A percentile compares a stretch with the other conserved stretches of the same genome.
These are phyloP conservation scores for Pterocarpus santalinus DNA, from an alignment of 306 rosid species.

Conservation along the genomic window DNA sequence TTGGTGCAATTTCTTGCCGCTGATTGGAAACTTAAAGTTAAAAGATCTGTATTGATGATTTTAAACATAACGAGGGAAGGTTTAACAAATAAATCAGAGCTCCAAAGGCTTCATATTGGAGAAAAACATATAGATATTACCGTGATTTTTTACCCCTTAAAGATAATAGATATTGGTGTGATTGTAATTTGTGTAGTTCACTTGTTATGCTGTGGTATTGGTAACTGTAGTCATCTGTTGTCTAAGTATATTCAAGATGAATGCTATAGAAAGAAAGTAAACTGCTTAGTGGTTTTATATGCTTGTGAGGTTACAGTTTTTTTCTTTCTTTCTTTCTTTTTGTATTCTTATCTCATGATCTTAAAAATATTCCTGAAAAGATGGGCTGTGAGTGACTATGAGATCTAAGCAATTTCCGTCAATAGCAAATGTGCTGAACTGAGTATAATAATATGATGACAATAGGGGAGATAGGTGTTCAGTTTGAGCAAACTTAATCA, in stretches of 20 bases:
- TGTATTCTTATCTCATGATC: constrained; percentile 18
- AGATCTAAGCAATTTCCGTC: constrained; percentile 1
- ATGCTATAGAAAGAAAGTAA: constrained; percentile 1
- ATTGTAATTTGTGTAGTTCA: constrained; percentile 4
- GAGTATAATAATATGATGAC: constrained; percentile 18
- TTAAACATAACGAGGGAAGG: not conserved
- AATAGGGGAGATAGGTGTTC: constrained; percentile 11
- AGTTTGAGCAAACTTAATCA: constrained; percentile 30
- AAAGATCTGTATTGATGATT: not conserved
- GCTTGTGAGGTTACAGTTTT: constrained; percentile 8
- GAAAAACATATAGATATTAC: not conserved
- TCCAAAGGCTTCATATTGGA: constrained; percentile 27
- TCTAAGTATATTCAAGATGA: not conserved
- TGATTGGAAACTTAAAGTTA: constrained; percentile 15
- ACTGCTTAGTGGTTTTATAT: constrained; percentile 7
- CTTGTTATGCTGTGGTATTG: constrained; percentile 1
- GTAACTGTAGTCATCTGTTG: constrained; percentile 8
- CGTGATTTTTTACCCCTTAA: not conserved
- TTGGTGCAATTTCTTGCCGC: not conserved
- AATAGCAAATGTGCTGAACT: constrained; percentile 8
- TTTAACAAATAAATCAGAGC: constrained; percentile 2
- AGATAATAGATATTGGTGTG: constrained; percentile 19
- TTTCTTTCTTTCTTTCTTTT: not conserved
- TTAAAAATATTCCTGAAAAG: constrained; percentile 1
- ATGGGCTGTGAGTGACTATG: constrained; percentile 22